Evolutionary conservation across 192 early-diverging fungal species (phyloP), one percentile per base, ranked within the genome.

Genomic region (Diversispora eburnea): DNA sequence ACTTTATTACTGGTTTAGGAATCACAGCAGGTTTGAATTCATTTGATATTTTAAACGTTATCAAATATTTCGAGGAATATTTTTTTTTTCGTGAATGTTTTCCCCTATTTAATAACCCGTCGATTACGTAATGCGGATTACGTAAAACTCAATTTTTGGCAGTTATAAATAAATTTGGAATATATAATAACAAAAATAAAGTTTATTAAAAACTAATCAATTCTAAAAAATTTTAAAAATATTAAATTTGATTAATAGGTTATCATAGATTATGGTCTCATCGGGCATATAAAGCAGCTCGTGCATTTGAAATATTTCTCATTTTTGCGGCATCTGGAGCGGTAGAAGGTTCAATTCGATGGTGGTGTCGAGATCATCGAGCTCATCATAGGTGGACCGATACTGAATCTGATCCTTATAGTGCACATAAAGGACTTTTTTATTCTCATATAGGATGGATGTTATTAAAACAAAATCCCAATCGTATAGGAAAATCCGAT

Each of bases 351-450:
- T 92, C 91, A 57, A 88, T 93, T 68, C 85, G 89, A 56, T 95
- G 93, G 93, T 95, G 93, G 93, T 85, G 83, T n/a, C 85, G 92
- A 39, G 88, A 88, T 45, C 93, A 95, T 78, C 90, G 93, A 70
- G 91, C 91, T 73, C 93, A 95, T 78, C 93, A 95, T 83, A 83
- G 93, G 55, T 95, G 89, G 79, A 95, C 93, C n/a, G 93, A 95
- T 77, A 92, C 92, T 19, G 84, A 89, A 58, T 84, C 85, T 82
- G 93, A 93, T 72, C 93, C 93, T 25, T 95, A 95, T 80, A 82
- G 85, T 61, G 93, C 93, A 20, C 83, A 90, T 55, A 81, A 89
- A 70, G 93, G 93, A 47, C 83, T 93, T 72, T 84, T 93, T 77
- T 93, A 91, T 77, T 91, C 88, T 9, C 93, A 95, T 74, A 79